Conservation (phyloP, 2,329 filamentous ascomycete genomes). For the Emmonsiellopsis sp. region DNA sequence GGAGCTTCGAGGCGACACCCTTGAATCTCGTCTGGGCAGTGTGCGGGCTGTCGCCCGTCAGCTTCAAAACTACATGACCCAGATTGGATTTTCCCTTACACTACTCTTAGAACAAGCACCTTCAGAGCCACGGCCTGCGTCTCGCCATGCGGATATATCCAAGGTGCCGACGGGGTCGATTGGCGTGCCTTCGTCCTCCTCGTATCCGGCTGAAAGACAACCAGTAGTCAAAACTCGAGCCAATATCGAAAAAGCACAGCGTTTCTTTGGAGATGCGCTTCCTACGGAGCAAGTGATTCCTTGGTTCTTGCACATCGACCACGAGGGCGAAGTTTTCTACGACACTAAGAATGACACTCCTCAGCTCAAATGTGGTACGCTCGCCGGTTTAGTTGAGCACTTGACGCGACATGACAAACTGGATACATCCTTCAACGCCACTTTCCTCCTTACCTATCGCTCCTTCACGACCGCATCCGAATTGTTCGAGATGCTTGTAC, state of each 20-base stretch:
- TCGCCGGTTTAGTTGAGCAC: conserved; percentile 85
- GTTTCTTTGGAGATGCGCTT: conserved; percentile 31
- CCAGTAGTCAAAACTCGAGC: conserved; percentile 30
- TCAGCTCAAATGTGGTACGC: conserved; percentile 76
- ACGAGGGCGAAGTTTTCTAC: conserved; percentile 82
- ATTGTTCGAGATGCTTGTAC: conserved; percentile 84
- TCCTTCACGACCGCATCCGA: conserved; percentile 89
- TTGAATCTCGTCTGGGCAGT: conserved; percentile 76
- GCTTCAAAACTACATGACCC: conserved; percentile 75
- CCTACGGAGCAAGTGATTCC: conserved; percentile 43
- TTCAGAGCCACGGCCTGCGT: conserved; percentile 35
- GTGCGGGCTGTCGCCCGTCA: conserved; percentile 69
- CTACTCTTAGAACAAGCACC: conserved; percentile 74
- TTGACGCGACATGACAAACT: conserved; percentile 92
- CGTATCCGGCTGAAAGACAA: conserved; percentile 23
- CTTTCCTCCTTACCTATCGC: conserved; percentile 90
- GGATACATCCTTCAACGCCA: conserved; percentile 93
- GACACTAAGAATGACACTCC: conserved; percentile 70
- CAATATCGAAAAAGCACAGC: conserved; percentile 38
- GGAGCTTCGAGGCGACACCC: conserved; percentile 76
- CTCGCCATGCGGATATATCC: conserved; percentile 3
- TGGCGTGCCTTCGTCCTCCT: conserved; percentile 33
- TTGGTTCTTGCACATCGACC: conserved; percentile 74
- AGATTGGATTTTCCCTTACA: conserved; percentile 80
- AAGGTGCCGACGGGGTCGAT: conserved; percentile 27